A percentile compares a stretch with the other conserved stretches of the same genome.
These are phyloP conservation scores for Trichoderma sp. DNA, from an alignment of 2,329 filamentous ascomycete species.

Conservation along the genomic window DNA sequence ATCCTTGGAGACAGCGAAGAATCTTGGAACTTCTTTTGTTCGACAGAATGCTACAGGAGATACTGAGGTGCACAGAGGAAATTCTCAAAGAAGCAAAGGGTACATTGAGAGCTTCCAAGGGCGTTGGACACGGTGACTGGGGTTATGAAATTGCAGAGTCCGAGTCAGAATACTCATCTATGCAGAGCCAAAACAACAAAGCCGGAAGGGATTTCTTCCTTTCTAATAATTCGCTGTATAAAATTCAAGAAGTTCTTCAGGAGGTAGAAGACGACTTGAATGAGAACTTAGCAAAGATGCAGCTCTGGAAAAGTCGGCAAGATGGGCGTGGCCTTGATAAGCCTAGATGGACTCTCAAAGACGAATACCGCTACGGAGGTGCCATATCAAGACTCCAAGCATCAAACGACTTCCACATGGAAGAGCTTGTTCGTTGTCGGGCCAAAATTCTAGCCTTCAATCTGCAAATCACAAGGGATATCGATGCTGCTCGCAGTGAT, in stretches of 20 bases:
- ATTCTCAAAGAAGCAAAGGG: neutral
- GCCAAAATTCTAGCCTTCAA: neutral
- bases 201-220: neutral
- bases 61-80: neutral
- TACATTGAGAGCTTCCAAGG: neutral
- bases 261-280: neutral
- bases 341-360: neutral
- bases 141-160: too few species aligned
- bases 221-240: neutral
- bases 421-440: neutral
- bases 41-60: neutral
- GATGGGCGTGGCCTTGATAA: neutral
- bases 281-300: neutral
- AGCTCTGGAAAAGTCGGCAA: neutral
- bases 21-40: neutral
- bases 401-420: neutral
- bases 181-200: too few species aligned
- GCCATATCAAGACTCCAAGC: neutral
- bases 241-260: neutral
- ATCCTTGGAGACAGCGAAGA: neutral
- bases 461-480: neutral
- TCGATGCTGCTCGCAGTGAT: neutral
- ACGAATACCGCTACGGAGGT: neutral
- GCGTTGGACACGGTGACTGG: too few species aligned
- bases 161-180: too few species aligned